Base-by-base conservation (phyloP, 768 basidiomycete species). In the Termitomyces heimii region DNA sequence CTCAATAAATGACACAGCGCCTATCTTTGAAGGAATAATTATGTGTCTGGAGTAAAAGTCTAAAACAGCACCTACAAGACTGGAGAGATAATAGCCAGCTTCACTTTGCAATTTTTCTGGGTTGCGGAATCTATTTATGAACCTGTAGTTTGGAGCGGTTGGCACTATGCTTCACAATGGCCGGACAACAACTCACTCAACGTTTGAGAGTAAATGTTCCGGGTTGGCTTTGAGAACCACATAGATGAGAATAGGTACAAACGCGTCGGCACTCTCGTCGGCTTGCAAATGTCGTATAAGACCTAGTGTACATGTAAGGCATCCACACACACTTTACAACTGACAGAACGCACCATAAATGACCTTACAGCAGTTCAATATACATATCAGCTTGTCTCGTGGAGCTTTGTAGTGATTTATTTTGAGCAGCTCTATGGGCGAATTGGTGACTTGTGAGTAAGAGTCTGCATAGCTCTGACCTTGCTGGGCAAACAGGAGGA, bases 391-490 rank as follows among this genome's bases (percentile, higher is more conserved):
- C 73, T 99, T 99, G 72, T 99, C 97, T 43, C 97, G 81, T 8
- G 97, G 97, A 10, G 97, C 97, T 70, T 98, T 98, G 77, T 98
- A 99, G 68, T 98, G 94, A 66, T 97, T 98, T 60, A 99, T 88
- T 79, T 98, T 98, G 63, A 94, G 71, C 43, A 99, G 77, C 71
- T 99, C 97, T 93, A 66, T 37, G 24, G 32, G 34, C 29, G 13
- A 39, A 61, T 54, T 32, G 37, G 49, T 39, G 5, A 54, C 24
- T 6, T 24, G 18, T 5, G 18, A 37, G 31, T 5, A 42, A 20
- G 47, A 32, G 29, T n/a, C 56, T 26, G n/a, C 20, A 4, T 13
- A 39, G 28, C 2, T 50, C 69, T 22, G 14, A 90, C 92, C 92
- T 83, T 93, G 92, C 65, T 92, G 82, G 0, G 92, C 92, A 66